phyloP scores from a whole-genome alignment of 257 asterid genomes.

The Scutellaria baicalensis region DNA sequence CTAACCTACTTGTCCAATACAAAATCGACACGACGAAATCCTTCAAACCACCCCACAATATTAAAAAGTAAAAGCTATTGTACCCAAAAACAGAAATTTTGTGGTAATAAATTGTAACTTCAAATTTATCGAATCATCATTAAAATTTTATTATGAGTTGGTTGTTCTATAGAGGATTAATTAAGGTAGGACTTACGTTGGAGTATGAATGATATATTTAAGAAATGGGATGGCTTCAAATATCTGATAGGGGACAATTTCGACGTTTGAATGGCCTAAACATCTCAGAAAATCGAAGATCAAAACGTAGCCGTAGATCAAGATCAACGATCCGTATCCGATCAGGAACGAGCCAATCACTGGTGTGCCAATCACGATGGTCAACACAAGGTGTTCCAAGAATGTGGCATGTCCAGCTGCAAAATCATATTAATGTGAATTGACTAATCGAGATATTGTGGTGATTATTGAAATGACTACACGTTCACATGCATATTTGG shows the following conservation, averaged over 20 bases:
- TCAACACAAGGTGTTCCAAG: slow-evolving; percentile 62
- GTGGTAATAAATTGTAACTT: no score
- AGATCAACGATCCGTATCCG: slow-evolving; percentile 61
- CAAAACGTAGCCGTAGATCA: slow-evolving; percentile 61
- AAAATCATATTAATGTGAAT: background rate
- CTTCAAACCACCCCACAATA: background rate
- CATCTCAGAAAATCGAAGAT: slow-evolving; percentile 62
- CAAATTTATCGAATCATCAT: no score
- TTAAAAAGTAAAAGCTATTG: background rate
- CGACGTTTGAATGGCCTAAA: slow-evolving; percentile 80
- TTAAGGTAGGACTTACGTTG: slow-evolving; percentile 52
- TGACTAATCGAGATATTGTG: slow-evolving; percentile 29
- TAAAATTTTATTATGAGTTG: no score
- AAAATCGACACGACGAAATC: background rate
- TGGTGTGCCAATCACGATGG: slow-evolving; percentile 65
- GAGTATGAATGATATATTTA: slow-evolving; percentile 60
- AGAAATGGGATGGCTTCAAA: slow-evolving; percentile 57
- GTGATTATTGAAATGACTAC: background rate
- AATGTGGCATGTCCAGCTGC: slow-evolving; percentile 84
- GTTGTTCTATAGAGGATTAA: no score
- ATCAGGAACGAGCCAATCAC: slow-evolving; percentile 42
- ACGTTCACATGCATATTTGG: background rate
- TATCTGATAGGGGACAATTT: slow-evolving; percentile 62
- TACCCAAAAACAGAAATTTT: background rate
- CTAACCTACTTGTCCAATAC: background rate